A percentile compares a stretch with the other conserved stretches of the same genome.
Evolutionary conservation across 768 basidiomycete genomes (phyloP).

Genomic region (Mycena sanguinolenta): DNA sequence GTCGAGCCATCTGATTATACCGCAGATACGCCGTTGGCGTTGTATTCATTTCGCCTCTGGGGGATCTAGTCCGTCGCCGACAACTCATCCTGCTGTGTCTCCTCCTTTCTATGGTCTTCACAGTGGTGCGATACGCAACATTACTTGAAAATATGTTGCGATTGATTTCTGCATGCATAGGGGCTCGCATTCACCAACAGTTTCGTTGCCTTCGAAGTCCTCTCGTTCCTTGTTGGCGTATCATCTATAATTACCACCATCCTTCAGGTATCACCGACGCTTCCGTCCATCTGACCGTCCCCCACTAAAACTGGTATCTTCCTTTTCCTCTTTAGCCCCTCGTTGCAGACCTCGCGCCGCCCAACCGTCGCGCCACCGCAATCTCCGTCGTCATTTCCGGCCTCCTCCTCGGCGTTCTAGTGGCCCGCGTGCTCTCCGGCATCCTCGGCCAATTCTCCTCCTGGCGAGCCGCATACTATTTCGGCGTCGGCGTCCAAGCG

Average conservation of each 20-base stretch:
- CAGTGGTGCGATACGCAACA: slow-evolving; percentile 54
- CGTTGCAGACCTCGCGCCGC: slow-evolving; percentile 86
- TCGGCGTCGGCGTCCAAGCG: slow-evolving; percentile 78
- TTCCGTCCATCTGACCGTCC: too few relatives aligned
- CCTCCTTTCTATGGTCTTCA: slow-evolving; percentile 68
- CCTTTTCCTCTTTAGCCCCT: too few relatives aligned
- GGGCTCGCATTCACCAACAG: slow-evolving; percentile 75
- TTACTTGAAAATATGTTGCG: not conserved
- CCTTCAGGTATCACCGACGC: slow-evolving; percentile 64
- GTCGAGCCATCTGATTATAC: not conserved
- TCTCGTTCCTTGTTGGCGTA: slow-evolving; percentile 80
- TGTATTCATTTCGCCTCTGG: slow-evolving; percentile 82
- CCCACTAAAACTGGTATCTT: too few relatives aligned
- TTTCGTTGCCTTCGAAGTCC: slow-evolving; percentile 70
- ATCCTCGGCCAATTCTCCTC: slow-evolving; percentile 78
- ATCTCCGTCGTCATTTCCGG: slow-evolving; percentile 80
- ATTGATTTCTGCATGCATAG: not conserved
- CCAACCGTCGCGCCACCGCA: slow-evolving; percentile 77
- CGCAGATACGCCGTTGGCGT: slow-evolving; percentile 78
- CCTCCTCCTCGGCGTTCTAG: slow-evolving; percentile 78
- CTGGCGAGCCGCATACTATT: slow-evolving; percentile 83
- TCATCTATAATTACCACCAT: slow-evolving; percentile 81
- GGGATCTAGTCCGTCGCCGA: slow-evolving; percentile 84
- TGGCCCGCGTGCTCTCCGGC: slow-evolving; percentile 81
- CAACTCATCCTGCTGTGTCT: slow-evolving; percentile 77